A percentile compares a stretch with the other conserved stretches of the same genome.
Conservation (phyloP, 2,329 filamentous ascomycete genomes). For the Penicillium sp. region DNA sequence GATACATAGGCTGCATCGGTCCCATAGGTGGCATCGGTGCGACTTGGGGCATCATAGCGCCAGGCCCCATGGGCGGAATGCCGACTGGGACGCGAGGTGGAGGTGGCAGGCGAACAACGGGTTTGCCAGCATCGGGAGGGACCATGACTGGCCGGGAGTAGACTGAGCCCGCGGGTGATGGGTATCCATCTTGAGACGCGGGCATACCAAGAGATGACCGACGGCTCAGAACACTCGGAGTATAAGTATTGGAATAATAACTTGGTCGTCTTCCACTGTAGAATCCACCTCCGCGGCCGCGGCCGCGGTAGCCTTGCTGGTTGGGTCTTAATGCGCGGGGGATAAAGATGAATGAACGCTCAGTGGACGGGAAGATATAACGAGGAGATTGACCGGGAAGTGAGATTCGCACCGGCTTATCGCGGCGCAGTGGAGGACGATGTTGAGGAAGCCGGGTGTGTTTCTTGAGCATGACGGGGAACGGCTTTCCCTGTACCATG, state of each 20-base stretch:
- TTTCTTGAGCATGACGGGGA: conserved; percentile 75
- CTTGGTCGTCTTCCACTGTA: conserved; percentile 69
- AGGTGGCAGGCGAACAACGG: conserved; percentile 81
- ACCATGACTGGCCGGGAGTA: conserved; percentile 65
- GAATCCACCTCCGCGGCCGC: conserved; percentile 67
- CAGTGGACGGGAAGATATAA: conserved; percentile 86
- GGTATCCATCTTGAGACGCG: conserved; percentile 67
- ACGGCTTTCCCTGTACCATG: conserved; percentile 68
- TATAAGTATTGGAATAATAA: conserved; percentile 77
- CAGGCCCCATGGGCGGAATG: conserved; percentile 22
- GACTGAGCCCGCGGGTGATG: conserved; percentile 77
- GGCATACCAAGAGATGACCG: conserved; percentile 75
- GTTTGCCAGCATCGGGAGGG: conserved; percentile 61
- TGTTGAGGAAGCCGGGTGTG: conserved; percentile 95
- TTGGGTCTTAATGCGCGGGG: conserved; percentile 90
- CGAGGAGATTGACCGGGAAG: conserved; percentile 74
- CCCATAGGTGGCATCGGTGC: conserved; percentile 43
- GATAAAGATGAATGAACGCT: conserved; percentile 97
- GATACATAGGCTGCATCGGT: conserved; percentile 55
- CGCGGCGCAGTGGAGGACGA: conserved; percentile 84
- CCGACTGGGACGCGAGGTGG: conserved; percentile 40
- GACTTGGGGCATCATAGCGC: conserved; percentile 10
- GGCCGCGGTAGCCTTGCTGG: conserved; percentile 70
- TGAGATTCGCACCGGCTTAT: conserved; percentile 94
- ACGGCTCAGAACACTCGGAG: conserved; percentile 81